Evolutionary conservation across 371 early-diverging fungal genomes (phyloP), one percentile per base, ranked within the genome.

Genomic region (Mucor indicus): DNA sequence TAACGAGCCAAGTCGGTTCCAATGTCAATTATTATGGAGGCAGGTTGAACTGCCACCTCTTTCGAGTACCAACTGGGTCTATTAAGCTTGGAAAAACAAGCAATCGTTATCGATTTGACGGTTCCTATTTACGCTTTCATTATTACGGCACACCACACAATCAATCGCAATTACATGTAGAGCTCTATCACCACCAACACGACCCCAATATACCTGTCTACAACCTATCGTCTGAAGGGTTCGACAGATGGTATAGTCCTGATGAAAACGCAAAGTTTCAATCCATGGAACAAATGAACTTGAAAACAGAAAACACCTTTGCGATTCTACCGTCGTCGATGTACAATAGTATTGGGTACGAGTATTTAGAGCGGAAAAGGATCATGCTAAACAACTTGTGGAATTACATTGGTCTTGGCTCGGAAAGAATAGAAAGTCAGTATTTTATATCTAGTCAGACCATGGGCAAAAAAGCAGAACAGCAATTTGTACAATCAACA

Each of bases 141-240:
- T 67, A 60, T 20, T 63, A 63, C 30, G 68, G 61, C 8, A 21
- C 41, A 9, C 49, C 47, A 16, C 32, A 38, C 17, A 67, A 50
- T 16, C 12, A 16, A 8, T 57, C 60, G 12, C 29, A 49, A 4
- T 13, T 60, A 4, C 62, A 68, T 24, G 25, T 61, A 3, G 57
- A 53, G 13, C 41, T 61, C 20, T 68, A 68, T 39, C 51, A 60
- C 21, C 55, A 50, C 12, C 25, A 37, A 0, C 64, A 68, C 19
- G 50, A 68, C 36, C 59, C 69, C 10, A 68, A 68, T 13, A 22
- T 66, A 11, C 51, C 59, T 16, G 53, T 61, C 8, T 64, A 64
- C 22, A 24, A 44, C 12, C 32, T 55, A 10, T 44, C 24, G 10
- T n/a, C 23, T 27, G 48, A 30, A 1, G 32, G 30, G 33, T 67